Conservation (phyloP, 2,329 filamentous ascomycete genomes). For the Curvularia hawaiiensis region DNA sequence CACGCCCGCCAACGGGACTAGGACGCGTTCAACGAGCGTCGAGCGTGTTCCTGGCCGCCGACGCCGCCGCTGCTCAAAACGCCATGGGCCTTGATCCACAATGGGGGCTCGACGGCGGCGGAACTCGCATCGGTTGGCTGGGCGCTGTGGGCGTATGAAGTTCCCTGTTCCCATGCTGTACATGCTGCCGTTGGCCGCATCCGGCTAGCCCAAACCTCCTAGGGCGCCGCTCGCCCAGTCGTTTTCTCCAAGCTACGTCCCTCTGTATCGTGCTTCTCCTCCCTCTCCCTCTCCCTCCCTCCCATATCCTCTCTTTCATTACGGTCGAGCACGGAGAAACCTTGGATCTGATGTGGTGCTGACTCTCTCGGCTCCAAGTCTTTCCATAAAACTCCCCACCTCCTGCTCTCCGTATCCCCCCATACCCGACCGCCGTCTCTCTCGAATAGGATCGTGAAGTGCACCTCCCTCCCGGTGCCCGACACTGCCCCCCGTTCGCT, state of each 20-base stretch:
- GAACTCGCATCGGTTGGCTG: conserved; percentile 21
- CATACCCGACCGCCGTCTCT: conserved; percentile 44
- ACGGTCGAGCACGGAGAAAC: conserved; percentile 47
- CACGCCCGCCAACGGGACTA: conserved; percentile 20
- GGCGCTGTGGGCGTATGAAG: conserved; percentile 19
- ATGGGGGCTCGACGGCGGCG: conserved; percentile 23
- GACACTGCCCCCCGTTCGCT: conserved; percentile 25
- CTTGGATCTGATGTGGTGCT: conserved; percentile 48
- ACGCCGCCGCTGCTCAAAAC: conserved; percentile 28
- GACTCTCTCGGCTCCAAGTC: conserved; percentile 39
- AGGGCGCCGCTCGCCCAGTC: conserved; percentile 39
- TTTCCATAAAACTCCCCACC: conserved; percentile 44
- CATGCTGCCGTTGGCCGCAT: conserved; percentile 27
- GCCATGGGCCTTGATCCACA: conserved; percentile 33
- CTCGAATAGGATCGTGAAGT: conserved; percentile 43
- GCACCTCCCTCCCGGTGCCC: conserved; percentile 38
- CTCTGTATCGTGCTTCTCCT: conserved; percentile 39
- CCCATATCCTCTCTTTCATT: conserved; percentile 37
- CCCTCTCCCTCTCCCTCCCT: conserved; percentile 34
- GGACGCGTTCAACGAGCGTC: conserved; percentile 30
- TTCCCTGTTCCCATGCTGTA: conserved; percentile 42
- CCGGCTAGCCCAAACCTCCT: conserved; percentile 34
- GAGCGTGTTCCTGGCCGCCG: conserved; percentile 40
- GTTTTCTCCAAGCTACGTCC: conserved; percentile 44
- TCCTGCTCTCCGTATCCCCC: conserved; percentile 42